Evolutionary conservation across 768 basidiomycete genomes (phyloP).

Genomic region (Porphyrellus cyaneotinctus): DNA sequence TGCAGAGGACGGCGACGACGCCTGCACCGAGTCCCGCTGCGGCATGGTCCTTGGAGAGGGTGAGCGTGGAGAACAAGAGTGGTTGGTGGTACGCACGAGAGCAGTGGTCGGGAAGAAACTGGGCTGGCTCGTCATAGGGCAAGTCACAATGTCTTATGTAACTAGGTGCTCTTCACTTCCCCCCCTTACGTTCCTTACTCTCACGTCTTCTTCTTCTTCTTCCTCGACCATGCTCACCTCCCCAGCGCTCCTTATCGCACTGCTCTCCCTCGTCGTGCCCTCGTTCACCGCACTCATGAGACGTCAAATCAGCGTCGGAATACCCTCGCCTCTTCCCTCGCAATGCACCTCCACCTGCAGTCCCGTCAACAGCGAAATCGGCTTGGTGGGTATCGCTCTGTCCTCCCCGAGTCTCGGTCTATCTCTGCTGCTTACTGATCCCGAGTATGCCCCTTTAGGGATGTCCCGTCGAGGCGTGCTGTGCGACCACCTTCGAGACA

Average conservation of each 20-base stretch:
- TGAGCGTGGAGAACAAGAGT: neutral
- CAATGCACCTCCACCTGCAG: slow-evolving; percentile 22
- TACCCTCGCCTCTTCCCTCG: slow-evolving; percentile 16
- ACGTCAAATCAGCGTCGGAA: slow-evolving; percentile 18
- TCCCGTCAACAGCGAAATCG: slow-evolving; percentile 23
- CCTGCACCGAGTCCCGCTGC: slow-evolving; percentile 92
- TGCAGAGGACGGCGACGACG: slow-evolving; percentile 85
- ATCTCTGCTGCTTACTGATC: neutral
- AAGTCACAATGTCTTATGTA: slow-evolving; percentile 12
- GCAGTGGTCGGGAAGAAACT: slow-evolving; percentile 43
- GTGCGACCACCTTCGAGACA: slow-evolving; percentile 36
- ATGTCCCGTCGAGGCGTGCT: slow-evolving; percentile 35
- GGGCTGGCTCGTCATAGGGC: slow-evolving; percentile 29
- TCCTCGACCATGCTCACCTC: slow-evolving; percentile 15
- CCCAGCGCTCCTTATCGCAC: neutral
- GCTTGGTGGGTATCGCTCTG: slow-evolving; percentile 17
- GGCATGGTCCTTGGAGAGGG: slow-evolving; percentile 79
- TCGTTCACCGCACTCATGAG: neutral
- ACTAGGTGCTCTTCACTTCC: no score
- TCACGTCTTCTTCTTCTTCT: no score
- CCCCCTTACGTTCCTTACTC: neutral
- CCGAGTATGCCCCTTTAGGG: slow-evolving; percentile 14
- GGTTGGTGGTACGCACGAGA: slow-evolving; percentile 17
- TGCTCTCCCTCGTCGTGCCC: slow-evolving; percentile 2
- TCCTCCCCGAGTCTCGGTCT: no score